Base-by-base conservation (phyloP, 176 grass and related monocot genomes). In the Areca catechu region DNA sequence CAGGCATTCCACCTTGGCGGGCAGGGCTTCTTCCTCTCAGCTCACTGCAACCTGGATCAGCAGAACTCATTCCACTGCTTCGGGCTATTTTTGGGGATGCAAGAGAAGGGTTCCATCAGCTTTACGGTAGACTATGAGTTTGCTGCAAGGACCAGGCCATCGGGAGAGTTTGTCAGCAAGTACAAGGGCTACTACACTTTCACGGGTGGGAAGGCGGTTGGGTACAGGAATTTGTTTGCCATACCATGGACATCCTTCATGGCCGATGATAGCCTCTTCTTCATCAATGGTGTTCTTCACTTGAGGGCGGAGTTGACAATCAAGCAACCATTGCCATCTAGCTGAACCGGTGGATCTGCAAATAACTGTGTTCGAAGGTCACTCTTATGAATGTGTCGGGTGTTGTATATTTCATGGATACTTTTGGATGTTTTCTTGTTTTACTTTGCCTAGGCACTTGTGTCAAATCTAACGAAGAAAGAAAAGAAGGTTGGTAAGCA, bases 51-150 rank as follows among this genome's bases (percentile, higher is more conserved):
- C 24, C 53, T 82, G 56, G 74, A 95, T 3, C 78, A 80, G 60
- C 75, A 82, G 16, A 95, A 78, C 23, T 61, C 72, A 0, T 66
- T 77, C 5, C 74, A 82, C 56, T 80, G 75, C 56, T 95, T 95
- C 6, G 85, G 81, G 2, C 71, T 95, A 43, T 95, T 95, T 63
- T 72, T 95, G 14, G 90, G 90, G 66, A 95, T 95, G 90, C 90
- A 95, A 65, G 90, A 95, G 63, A 95, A 95, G 64, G 90, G 90
- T 7, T 95, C 90, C 4, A 83, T 82, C 3, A 89, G 85, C 67
- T 85, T 95, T 16, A 89, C 81, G 0, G 75, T 89, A 27, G 78
- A 95, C 65, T 85, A 77, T 5, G 89, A 95, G 52, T 77, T 95
- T 72, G 81, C 89, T 15, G 89, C 81, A 30, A 88, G 89, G 48